Base-by-base conservation (phyloP, 1,284 basidiomycete species). In the Heliocybe sulcata region DNA sequence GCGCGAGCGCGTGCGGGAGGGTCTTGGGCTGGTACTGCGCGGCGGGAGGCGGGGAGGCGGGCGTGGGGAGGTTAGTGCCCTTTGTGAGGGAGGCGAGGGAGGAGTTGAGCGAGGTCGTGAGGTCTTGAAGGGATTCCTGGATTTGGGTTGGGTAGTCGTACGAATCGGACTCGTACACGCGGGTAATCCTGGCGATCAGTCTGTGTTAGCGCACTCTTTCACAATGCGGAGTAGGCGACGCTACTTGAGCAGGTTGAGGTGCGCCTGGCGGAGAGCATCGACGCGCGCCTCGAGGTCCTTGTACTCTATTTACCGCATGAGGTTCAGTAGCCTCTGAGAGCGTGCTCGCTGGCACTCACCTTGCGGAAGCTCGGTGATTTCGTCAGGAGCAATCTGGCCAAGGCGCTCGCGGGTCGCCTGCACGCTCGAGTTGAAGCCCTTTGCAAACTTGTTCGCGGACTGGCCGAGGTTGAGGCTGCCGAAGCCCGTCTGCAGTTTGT, bases 351-450 rank as follows among this genome's bases (percentile, higher is more conserved):
- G 33, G 57, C 63, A 35, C 50, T 23, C 45, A 87, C 89, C 88
- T 72, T 90, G 86, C n/a, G 90, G 88, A 35, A 94, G 80, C 73
- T 98, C 96, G 19, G 96, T 99, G 66, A 99, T 96, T 63, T 96
- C 95, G 58, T 94, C 93, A 20, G 89, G 80, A 14, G 90, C 82
- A 56, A 97, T 83, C 64, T 92, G 87, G 25, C 96, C 96, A 2
- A 98, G 79, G 52, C 90, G 81, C 73, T 99, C 96, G 63, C 80
- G 85, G n/a, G 92, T 93, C 1, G 90, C 90, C 71, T 96, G 94
- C 11, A 94, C 83, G 60, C 88, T 87, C 53, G 90, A 92, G 66
- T 81, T 86, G 72, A 97, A 85, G 61, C 87, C 87, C 76, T 93
- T 94, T 60, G 84, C 79, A 59, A 95, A 62, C 75, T 84, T 88